Evolutionary conservation across 129 eudicot genomes (phyloP), one percentile per base, ranked within the genome.

Genomic region (Daucus carota): DNA sequence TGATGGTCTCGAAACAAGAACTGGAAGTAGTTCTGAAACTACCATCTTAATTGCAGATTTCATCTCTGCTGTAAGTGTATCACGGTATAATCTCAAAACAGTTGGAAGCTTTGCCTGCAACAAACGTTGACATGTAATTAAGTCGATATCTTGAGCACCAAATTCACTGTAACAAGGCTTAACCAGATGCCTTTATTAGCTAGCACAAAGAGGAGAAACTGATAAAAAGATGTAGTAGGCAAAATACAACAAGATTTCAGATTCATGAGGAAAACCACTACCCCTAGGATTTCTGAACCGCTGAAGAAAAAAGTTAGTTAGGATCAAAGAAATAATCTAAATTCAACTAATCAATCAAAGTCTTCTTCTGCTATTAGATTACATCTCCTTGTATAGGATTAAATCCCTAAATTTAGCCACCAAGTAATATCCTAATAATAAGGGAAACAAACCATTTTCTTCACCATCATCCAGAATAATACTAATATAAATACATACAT

Each of bases 71-170:
- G 96, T 88, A 74, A 88, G 97, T 72, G 96, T 88, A 73, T 95
- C 99, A 67, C 99, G 92, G 70, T 95, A 95, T 66, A 89, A 62
- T 81, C 99, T 91, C 96, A 95, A 86, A 26, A 91, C 92, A 60
- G 94, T 84, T 22, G 99, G 99, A 47, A 95, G 90, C 80, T 92
- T 92, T 52, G 96, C 99, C 99, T 95, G 89, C 40, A 84, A 82
- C 20, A 63, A 63, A 77, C 29, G 31, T 70, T 68, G 59, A 75
- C 72, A 79, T 38, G 43, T 80, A 73, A 78, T 38, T n/a, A 57
- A 62, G 20, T 75, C 70, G 70, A 67, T 24, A 73, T 73, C 67
- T 79, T 79, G 14, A 73, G 31, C 22, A 76, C 28, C 42, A 18
- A 33, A 77, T 66, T 77, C 67, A 29, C 31, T n/a, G 32, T 20